Evolutionary conservation across 75 land plant species (phyloP), one percentile per base, ranked within the genome.

Genomic region (Pseudotsuga menziesii): DNA sequence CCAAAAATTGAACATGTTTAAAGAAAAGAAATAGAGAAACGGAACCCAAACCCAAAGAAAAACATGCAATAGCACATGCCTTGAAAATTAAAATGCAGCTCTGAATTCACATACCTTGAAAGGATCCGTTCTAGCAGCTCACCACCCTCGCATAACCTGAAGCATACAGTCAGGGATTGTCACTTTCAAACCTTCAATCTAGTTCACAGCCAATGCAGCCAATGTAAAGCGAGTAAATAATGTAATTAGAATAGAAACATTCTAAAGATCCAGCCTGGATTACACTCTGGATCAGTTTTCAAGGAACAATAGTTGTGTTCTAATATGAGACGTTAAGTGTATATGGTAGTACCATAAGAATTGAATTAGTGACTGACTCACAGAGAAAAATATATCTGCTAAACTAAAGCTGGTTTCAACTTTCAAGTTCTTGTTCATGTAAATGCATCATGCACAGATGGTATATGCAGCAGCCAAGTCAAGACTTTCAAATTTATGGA

Each of bases 91-190:
- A 39, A 56, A 69, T 19, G 56, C 56, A 48, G 76, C 35, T 5
- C 63, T 59, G 35, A 8, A 44, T 36, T 55, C 39, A 12, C 58
- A 27, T 81, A 92, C 94, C 90, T 90, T 20, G 88, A 75, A 58
- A 92, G 85, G 58, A 92, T 92, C 74, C 89, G 82, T 58, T 92
- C 92, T 63, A 92, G 66, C 12, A 92, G 80, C 77, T 92, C 94
- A 58, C 94, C 94, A 57, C 94, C 94, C 77, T 85, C 80, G 64
- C 94, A 92, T 64, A 92, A 80, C 89, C 94, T 92, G 81, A 27
- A 32, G 20, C 62, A 61, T 32, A 77, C 48, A 77, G 41, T 66
- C n/a, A 41, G 14, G 48, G 72, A n/a, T 39, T 41, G 41, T 41
- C 72, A 69, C 39, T 35, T 6, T 32, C 19, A 5, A 29, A 36